Percentiles rank a stretch among this genome's conserved stretches.
These are phyloP conservation scores for Ustilago trichophora DNA, from an alignment of 1,284 basidiomycete genomes.

Conservation along the genomic window DNA sequence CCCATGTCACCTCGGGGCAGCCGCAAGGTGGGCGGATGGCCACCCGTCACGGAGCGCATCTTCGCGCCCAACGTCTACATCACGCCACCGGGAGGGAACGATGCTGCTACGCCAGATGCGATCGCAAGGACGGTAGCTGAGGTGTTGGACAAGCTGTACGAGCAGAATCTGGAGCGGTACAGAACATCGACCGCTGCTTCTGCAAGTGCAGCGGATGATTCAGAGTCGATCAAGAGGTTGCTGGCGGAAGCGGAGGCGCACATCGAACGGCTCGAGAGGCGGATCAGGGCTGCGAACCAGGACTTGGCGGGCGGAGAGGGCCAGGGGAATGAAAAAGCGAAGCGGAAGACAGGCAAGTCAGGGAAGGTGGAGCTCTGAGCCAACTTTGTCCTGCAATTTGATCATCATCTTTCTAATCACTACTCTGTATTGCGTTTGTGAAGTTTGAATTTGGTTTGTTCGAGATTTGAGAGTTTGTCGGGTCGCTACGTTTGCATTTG, in stretches of 20 bases:
- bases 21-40: neutral
- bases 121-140: constrained; percentile 64
- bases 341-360: too few relatives aligned
- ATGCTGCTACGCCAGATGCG: constrained; percentile 49
- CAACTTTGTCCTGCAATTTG: neutral
- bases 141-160: constrained; percentile 63
- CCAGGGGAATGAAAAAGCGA: neutral
- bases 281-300: constrained; percentile 23
- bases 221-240: constrained; percentile 70
- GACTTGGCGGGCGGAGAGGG: neutral
- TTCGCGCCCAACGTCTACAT: constrained; percentile 47
- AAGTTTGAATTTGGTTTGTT: too few relatives aligned
- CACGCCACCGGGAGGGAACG: constrained; percentile 31
- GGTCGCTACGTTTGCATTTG: too few relatives aligned
- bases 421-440: too few relatives aligned
- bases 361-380: constrained; percentile 24
- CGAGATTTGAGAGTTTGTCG: too few relatives aligned
- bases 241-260: constrained; percentile 69
- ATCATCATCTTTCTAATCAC: too few relatives aligned
- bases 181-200: neutral
- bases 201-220: constrained; percentile 61
- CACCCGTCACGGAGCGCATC: constrained; percentile 18
- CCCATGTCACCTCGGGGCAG: constrained; percentile 16
- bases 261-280: constrained; percentile 69
- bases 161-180: constrained; percentile 9